Evolutionary conservation across 2,329 filamentous ascomycete species (phyloP).

Genomic region (Pseudopyricularia cyperi): DNA sequence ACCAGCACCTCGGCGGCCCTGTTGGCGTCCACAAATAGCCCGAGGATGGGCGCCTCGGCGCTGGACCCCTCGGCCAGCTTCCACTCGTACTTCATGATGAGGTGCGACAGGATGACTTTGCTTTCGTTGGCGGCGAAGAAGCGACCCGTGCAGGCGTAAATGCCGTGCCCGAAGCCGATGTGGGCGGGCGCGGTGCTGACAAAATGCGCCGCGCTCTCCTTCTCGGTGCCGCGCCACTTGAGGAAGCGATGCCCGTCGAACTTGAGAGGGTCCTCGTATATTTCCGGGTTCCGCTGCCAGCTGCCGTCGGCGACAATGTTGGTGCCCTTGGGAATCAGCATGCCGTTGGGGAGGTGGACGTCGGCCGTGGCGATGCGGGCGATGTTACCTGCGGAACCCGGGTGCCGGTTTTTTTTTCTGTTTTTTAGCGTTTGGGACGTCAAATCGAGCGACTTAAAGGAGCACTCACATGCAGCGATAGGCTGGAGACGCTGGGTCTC

Average conservation of each 20-base stretch:
- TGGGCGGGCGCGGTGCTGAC: not conserved
- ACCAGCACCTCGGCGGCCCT: not conserved
- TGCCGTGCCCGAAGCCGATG: constrained; percentile 3
- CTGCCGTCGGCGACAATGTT: constrained; percentile 8
- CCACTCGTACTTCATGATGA: constrained; percentile 2
- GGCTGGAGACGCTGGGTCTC: constrained; percentile 18
- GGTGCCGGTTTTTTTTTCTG: not conserved
- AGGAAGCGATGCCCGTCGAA: constrained; percentile 17
- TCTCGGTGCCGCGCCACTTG: constrained; percentile 12
- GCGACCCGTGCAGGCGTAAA: constrained; percentile 2
- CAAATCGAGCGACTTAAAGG: not conserved
- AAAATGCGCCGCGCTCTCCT: constrained; percentile 14
- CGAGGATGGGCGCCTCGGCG: not conserved
- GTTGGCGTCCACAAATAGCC: not conserved
- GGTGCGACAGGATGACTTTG: constrained; percentile 2
- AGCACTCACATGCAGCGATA: constrained; percentile 4
- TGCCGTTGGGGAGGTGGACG: constrained; percentile 11
- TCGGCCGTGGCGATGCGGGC: constrained; percentile 7
- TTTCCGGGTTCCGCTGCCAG: constrained; percentile 10
- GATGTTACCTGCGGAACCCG: constrained; percentile 5
- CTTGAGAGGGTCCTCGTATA: constrained; percentile 12
- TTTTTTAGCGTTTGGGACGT: not conserved
- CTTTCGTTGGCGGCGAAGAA: constrained; percentile 2
- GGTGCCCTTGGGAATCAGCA: constrained; percentile 11
- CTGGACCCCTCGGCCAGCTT: constrained; percentile 1